Conservation (phyloP, 306 rosid species). For the Vigna unguiculata region DNA sequence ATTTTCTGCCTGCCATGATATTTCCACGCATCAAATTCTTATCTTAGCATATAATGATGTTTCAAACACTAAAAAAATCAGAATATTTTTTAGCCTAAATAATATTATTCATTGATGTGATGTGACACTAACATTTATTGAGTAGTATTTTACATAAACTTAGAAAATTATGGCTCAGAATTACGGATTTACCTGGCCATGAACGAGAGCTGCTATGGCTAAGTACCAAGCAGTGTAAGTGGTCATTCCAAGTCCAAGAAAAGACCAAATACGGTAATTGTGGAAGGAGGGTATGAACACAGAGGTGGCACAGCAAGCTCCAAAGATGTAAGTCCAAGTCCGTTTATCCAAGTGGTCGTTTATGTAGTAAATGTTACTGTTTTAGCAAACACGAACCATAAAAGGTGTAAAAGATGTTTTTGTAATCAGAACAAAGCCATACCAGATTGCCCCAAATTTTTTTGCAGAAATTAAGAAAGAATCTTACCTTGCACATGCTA, state of each 20-base stretch:
- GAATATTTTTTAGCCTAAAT: neutral
- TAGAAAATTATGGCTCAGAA: neutral
- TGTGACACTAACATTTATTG: neutral
- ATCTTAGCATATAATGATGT: neutral
- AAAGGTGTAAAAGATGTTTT: conserved; percentile 36
- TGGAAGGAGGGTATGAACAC: conserved; percentile 99
- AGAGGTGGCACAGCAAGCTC: conserved; percentile 98
- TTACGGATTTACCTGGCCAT: conserved; percentile 76
- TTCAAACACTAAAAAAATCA: neutral
- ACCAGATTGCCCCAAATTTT: neutral
- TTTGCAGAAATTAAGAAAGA: neutral
- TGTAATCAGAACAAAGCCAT: conserved; percentile 13
- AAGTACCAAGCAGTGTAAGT: conserved; percentile 98
- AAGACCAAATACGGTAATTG: conserved; percentile 96
- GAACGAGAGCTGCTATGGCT: conserved; percentile 67
- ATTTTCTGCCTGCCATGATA: conserved; percentile 60
- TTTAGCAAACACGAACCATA: conserved; percentile 1
- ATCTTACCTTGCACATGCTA: conserved; percentile 93
- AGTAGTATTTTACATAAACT: neutral
- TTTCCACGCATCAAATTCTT: neutral
- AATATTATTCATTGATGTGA: neutral
- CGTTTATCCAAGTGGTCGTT: conserved; percentile 92
- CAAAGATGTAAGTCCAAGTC: conserved; percentile 97
- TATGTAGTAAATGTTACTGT: conserved; percentile 93
- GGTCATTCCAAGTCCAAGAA: conserved; percentile 97